Base-by-base conservation (phyloP, 208 protist species). In the Leishmania guyanensis region DNA sequence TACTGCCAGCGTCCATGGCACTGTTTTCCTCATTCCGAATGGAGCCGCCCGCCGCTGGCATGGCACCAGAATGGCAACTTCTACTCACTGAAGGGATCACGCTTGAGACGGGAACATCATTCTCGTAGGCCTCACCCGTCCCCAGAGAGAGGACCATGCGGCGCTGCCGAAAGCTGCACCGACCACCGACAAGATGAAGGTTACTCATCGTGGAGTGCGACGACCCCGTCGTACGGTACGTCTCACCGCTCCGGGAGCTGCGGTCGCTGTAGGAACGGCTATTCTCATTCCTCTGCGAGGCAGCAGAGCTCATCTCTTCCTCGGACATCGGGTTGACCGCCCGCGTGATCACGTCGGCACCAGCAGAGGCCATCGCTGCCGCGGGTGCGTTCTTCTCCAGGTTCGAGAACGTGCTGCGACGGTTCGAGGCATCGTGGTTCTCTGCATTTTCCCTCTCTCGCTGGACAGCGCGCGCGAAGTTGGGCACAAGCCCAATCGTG, bases 401-500 rank as follows among this genome's bases (percentile, higher is more conserved):
- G 78, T 66, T 8, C 17, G n/a, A 36, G 54, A 5, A 73, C 54
- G 71, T 71, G 79, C 54, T 36, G 39, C 54, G 33, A 46, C 33
- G 51, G 68, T 39, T 74, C 17, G 29, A 51, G 36, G 36, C n/a
- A 17, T 58, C 4, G 3, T 16, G 56, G 48, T 29, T 22, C 39
- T 2, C 53, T 22, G 29, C 46, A 39, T 51, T 81, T 6, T 16
- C 46, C 17, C 10, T 36, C 3, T 54, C 20, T 20, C 54, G 80
- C 80, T 46, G 80, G 29, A 46, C n/a, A 4, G 64, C 74, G 50
- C 83, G 78, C n/a, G 54, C 83, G 36, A 83, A 86, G 65, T 75
- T 79, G 8, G 83, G 83, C 26, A 81, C 70, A 9, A 86, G 66
- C 2, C 77, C 83, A 36, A 86, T 75, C 39, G 39, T 43, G 79